Conservation (phyloP, 2,329 filamentous ascomycete species). For the Nemania sp. region DNA sequence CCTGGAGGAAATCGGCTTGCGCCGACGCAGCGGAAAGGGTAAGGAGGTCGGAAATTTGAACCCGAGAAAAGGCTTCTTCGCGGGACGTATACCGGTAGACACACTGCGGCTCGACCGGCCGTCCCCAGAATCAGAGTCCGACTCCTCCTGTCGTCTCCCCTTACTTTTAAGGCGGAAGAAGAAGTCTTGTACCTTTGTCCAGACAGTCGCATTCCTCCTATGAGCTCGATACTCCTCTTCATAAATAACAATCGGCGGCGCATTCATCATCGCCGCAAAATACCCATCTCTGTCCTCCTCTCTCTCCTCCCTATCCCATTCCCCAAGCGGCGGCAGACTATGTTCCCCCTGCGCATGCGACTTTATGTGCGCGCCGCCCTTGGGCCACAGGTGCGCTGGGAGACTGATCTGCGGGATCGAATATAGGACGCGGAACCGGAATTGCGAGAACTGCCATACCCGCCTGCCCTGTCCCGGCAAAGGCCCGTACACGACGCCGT, state of each 20-base stretch:
- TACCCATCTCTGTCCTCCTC: not conserved
- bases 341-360: constrained; percentile 7
- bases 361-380: constrained; percentile 8
- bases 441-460: constrained; percentile 15
- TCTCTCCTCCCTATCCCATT: not conserved
- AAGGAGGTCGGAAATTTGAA: constrained; percentile 2
- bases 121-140: not conserved
- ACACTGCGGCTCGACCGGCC: not conserved
- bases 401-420: constrained; percentile 15
- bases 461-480: constrained; percentile 14
- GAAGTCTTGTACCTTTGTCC: not conserved
- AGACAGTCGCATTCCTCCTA: too few species aligned
- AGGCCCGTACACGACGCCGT: constrained; percentile 11
- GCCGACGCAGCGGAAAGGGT: constrained; percentile 2
- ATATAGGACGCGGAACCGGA: constrained; percentile 16
- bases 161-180: not conserved
- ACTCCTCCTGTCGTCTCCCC: too few species aligned
- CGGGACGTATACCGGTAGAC: not conserved
- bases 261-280: not conserved
- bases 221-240: too few species aligned
- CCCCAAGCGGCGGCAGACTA: not conserved
- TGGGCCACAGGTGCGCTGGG: constrained; percentile 2
- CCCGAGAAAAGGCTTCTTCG: not conserved
- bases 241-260: too few species aligned
- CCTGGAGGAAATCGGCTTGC: not conserved